phyloP scores from a whole-genome alignment of 257 asterid species.

The Capsicum chinense region DNA sequence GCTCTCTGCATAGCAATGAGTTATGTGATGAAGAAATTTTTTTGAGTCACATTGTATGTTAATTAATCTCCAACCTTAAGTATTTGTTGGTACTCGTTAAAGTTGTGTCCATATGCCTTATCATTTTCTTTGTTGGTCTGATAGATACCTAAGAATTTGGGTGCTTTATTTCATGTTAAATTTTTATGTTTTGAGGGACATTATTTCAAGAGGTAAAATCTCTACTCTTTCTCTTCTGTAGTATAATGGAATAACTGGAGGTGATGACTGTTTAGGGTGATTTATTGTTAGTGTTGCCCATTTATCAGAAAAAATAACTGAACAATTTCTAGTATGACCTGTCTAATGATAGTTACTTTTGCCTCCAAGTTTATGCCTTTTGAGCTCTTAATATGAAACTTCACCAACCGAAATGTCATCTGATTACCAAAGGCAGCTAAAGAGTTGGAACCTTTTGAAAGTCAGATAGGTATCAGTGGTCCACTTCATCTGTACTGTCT shows the following conservation, averaged over 20 bases:
- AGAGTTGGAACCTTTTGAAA: not conserved
- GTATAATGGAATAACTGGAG: not conserved
- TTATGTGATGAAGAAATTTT: not conserved
- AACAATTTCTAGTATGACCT: not conserved
- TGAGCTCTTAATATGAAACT: conserved; percentile 8
- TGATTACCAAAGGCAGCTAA: conserved; percentile 9
- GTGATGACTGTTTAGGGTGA: not conserved
- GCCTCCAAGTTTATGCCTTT: not conserved
- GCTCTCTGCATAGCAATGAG: not conserved
- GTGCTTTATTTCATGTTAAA: not conserved
- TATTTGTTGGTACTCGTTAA: conserved; percentile 11
- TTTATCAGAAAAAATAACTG: not conserved
- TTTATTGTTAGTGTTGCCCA: not conserved
- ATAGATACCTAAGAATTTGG: not conserved
- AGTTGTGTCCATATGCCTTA: not conserved
- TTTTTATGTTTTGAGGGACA: not conserved
- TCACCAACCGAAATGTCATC: conserved; percentile 10
- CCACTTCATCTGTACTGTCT: not conserved
- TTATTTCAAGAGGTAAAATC: not conserved
- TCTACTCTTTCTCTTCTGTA: not conserved
- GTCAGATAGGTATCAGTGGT: conserved; percentile 2
- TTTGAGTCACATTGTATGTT: not conserved
- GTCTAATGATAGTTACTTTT: conserved; percentile 8
- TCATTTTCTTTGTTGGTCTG: not conserved
- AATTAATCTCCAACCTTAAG: conserved; percentile 8